Conservation (phyloP, 768 basidiomycete species). For the Mycena belliarum region DNA sequence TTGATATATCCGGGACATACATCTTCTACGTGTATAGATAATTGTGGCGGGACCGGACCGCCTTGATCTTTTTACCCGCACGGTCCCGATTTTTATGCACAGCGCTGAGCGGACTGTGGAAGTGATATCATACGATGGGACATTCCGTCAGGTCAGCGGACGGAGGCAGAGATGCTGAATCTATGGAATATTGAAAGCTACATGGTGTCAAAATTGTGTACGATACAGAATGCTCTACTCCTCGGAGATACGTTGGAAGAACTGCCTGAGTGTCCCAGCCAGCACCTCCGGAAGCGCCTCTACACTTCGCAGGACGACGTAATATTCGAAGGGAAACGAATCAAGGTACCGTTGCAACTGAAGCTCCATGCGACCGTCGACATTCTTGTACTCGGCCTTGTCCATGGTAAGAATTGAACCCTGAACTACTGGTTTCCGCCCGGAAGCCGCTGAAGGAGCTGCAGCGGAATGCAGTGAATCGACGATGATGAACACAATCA, state of each 20-base stretch:
- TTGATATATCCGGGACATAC: neutral
- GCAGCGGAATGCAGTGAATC: constrained; percentile 74
- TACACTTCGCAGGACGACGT: constrained; percentile 87
- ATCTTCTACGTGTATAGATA: neutral
- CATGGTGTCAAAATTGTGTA: too few species aligned
- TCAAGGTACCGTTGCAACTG: constrained; percentile 89
- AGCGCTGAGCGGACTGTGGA: too few species aligned
- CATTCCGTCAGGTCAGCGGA: too few species aligned
- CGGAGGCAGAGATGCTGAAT: too few species aligned
- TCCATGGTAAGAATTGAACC: constrained; percentile 93
- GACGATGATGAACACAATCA: constrained; percentile 95
- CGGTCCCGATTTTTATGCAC: too few species aligned
- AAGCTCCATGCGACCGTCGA: constrained; percentile 82
- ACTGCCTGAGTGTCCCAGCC: constrained; percentile 86
- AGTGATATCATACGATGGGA: too few species aligned
- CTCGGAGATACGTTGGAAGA: constrained; percentile 83
- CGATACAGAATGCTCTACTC: constrained; percentile 39
- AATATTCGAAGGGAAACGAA: constrained; percentile 97
- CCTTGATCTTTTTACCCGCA: too few species aligned
- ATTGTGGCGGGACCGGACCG: neutral
- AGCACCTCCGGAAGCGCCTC: constrained; percentile 91
- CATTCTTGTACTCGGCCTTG: constrained; percentile 82
- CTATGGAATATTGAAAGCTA: too few species aligned
- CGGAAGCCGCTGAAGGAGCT: neutral
- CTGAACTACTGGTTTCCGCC: constrained; percentile 34